These are phyloP conservation scores for Mimosa bimucronata DNA, from an alignment of 306 rosid species.

Conservation along the genomic window DNA sequence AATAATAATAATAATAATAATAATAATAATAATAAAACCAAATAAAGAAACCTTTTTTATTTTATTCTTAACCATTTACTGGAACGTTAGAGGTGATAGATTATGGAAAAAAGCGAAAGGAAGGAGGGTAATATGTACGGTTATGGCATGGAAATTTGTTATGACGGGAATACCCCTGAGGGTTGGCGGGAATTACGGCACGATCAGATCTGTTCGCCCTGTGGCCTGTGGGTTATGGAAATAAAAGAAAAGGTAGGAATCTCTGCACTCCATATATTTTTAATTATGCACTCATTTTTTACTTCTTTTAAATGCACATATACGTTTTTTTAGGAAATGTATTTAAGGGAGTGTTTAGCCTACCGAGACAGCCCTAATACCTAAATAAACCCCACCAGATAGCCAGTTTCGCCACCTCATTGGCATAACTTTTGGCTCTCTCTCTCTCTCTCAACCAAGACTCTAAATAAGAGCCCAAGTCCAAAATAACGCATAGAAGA, in stretches of 20 bases:
- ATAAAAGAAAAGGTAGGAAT: neutral
- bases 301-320: neutral
- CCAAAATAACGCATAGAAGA: neutral
- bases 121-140: neutral
- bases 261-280: neutral
- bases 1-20: too few relatives aligned
- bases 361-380: conserved; percentile 61
- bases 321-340: neutral
- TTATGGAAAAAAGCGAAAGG: too few relatives aligned
- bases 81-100: neutral
- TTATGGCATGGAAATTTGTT: neutral
- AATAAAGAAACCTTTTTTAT: neutral
- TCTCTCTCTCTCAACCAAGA: conserved; percentile 9
- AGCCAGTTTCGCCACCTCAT: conserved; percentile 52
- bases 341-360: conserved; percentile 11
- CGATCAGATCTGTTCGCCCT: conserved; percentile 23
- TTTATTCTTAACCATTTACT: neutral
- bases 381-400: conserved; percentile 65
- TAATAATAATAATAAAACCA: too few relatives aligned
- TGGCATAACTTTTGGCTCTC: conserved; percentile 53
- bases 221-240: neutral
- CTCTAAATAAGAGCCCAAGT: conserved; percentile 8
- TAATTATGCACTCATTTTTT: neutral
- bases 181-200: conserved; percentile 8
- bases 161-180: conserved; percentile 1